Base-by-base conservation (phyloP, 805 yeast species). In the Candida silvicultrix region DNA sequence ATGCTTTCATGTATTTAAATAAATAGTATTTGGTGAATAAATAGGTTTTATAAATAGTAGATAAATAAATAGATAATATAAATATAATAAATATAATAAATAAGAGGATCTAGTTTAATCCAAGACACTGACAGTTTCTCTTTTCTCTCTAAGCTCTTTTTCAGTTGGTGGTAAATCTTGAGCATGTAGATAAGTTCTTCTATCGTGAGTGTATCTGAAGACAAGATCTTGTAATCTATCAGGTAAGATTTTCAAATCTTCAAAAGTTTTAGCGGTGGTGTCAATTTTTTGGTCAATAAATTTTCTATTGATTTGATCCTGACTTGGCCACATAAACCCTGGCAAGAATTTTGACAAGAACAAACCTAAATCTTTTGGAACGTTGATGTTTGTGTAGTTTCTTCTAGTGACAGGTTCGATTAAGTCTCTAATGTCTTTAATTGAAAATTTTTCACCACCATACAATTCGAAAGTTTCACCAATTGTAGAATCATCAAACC, bases 401-500 rank as follows among this genome's bases (percentile, higher is more conserved):
- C 65, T 66, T 53, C 63, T 65, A 16, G 83, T 80, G 51, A 78
- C 77, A 51, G 80, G 78, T 62, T 81, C 80, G 53, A 87, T 73
- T 80, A 83, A 70, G 58, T 80, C 82, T 66, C 89, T 76, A 51
- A 88, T 74, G 62, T 86, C 86, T 48, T 66, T 65, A 57, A 75
- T 73, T 11, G 82, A 62, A 63, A 80, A 77, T 56, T 73, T 70
- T 64, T 85, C 85, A n/a, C 81, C 76, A 12, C 95, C 95, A 57
- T 68, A 71, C 52, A 88, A 74, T 67, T 88, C 95, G 65, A 67
- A 88, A 43, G 83, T 74, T 65, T 84, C 75, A 49, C 95, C 95
- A 14, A 74, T 73, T 19, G 95, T 87, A 44, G 86, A 70, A 64
- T 88, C 95, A 62, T 88, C 90, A 63, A 69, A 87, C 10, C 87